Percentiles rank a stretch among this genome's conserved stretches.
Conservation (phyloP, 2,329 filamentous ascomycete genomes). For the Pestalotiopsis sp. region DNA sequence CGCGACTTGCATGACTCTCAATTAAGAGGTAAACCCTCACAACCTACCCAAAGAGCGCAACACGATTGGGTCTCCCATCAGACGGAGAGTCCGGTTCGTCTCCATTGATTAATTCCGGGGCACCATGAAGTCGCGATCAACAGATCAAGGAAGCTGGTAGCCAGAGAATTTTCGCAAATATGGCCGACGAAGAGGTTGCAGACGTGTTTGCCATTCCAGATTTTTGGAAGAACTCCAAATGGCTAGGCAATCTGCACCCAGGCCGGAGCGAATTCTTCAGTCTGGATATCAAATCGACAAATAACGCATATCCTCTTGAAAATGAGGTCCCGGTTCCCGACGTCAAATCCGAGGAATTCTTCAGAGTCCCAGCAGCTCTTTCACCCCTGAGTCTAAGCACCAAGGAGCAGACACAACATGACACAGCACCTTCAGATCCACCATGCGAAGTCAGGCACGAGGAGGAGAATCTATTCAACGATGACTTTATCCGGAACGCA, state of each 20-base stretch:
- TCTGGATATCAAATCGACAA: slow-evolving; percentile 35
- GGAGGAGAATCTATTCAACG: slow-evolving; percentile 29
- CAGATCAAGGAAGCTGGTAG: background rate
- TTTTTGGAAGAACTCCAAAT: slow-evolving; percentile 58
- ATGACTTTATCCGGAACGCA: slow-evolving; percentile 51
- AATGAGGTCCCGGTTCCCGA: slow-evolving; percentile 15
- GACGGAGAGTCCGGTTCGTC: background rate
- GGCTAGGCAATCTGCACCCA: slow-evolving; percentile 38
- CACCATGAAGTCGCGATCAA: background rate
- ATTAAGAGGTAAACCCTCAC: background rate
- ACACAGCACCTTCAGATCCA: slow-evolving; percentile 12
- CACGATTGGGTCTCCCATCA: background rate
- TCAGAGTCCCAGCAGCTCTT: slow-evolving; percentile 40
- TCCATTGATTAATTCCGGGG: background rate
- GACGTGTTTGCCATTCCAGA: slow-evolving; percentile 66
- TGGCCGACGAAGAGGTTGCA: slow-evolving; percentile 45
- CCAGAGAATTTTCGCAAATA: slow-evolving; percentile 17
- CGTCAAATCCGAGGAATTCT: slow-evolving; percentile 38
- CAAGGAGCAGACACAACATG: slow-evolving; percentile 9
- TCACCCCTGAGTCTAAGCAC: slow-evolving; percentile 13
- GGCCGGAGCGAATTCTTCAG: slow-evolving; percentile 44
- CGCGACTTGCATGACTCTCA: background rate
- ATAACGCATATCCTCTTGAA: slow-evolving; percentile 7
- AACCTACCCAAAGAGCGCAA: background rate
- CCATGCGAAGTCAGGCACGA: slow-evolving; percentile 25